Evolutionary conservation across 2,329 filamentous ascomycete genomes (phyloP).

Genomic region (Aureobasidium melanogenum): DNA sequence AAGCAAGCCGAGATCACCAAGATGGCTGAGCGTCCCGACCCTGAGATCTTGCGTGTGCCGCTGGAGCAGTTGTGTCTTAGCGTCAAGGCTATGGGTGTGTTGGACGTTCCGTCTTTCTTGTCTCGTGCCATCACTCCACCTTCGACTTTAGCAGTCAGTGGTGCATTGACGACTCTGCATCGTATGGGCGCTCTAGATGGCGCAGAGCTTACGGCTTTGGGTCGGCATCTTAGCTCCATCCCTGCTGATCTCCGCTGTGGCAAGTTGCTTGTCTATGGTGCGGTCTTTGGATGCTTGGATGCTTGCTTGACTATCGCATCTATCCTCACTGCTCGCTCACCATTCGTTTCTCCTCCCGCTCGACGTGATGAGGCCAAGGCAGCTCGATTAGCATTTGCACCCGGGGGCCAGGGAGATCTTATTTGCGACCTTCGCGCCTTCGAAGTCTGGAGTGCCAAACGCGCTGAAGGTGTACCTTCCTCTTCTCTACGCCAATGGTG

Average conservation of each 20-base stretch:
- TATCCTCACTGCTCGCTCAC: constrained; percentile 80
- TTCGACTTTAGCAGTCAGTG: constrained; percentile 73
- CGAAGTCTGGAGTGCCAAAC: constrained; percentile 67
- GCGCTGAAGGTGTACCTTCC: constrained; percentile 45
- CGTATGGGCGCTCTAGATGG: constrained; percentile 86
- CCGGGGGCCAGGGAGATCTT: constrained; percentile 68
- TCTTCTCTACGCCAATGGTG: constrained; percentile 68
- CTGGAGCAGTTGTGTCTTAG: constrained; percentile 91
- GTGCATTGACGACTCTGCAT: constrained; percentile 67
- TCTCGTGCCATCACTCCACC: constrained; percentile 83
- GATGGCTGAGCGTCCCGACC: constrained; percentile 83
- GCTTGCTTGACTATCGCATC: constrained; percentile 81
- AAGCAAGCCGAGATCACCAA: constrained; percentile 67
- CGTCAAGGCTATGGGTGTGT: constrained; percentile 88
- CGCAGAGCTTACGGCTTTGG: constrained; percentile 79
- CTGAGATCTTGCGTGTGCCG: constrained; percentile 86
- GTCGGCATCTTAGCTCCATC: constrained; percentile 88
- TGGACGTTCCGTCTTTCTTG: constrained; percentile 72
- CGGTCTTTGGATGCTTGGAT: constrained; percentile 86
- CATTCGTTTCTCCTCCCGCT: constrained; percentile 76
- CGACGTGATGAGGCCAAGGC: constrained; percentile 74
- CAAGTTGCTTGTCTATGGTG: constrained; percentile 91
- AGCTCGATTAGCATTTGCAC: constrained; percentile 64
- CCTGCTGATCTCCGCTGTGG: constrained; percentile 86
- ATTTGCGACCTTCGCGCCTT: constrained; percentile 80